Percentiles rank a stretch among this genome's conserved stretches.
Evolutionary conservation across 2,329 filamentous ascomycete species (phyloP).

Genomic region (Aaosphaeria pasadenensis): DNA sequence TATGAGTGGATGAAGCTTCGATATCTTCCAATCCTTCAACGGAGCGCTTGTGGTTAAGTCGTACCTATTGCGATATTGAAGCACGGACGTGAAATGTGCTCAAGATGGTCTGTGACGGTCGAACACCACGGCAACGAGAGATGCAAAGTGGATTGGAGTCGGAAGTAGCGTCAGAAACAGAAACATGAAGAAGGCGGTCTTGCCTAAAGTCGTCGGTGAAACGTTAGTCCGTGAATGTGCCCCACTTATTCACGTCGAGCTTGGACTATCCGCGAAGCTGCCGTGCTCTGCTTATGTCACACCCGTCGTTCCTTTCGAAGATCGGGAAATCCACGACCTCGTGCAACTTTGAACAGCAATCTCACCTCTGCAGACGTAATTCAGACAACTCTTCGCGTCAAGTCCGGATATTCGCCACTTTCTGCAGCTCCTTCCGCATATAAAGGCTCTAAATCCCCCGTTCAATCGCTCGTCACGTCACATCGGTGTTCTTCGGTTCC

Average conservation of each 20-base stretch:
- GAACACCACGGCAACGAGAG: slow-evolving; percentile 27
- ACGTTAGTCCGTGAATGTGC: neutral
- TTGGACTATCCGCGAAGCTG: too few relatives aligned
- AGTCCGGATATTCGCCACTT: too few relatives aligned
- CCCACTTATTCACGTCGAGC: too few relatives aligned
- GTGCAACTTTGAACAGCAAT: too few relatives aligned
- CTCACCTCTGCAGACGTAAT: too few relatives aligned
- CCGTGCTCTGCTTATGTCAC: too few relatives aligned
- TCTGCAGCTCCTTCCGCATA: too few relatives aligned
- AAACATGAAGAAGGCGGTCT: slow-evolving; percentile 18
- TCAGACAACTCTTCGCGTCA: too few relatives aligned
- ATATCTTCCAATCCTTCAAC: neutral
- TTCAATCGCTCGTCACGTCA: slow-evolving; percentile 8
- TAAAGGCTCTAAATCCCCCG: neutral
- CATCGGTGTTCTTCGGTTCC: slow-evolving; percentile 4
- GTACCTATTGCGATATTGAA: neutral
- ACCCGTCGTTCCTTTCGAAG: too few relatives aligned
- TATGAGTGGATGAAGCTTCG: neutral
- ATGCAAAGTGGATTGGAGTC: slow-evolving; percentile 9
- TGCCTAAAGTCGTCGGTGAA: slow-evolving; percentile 4
- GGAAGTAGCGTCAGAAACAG: slow-evolving; percentile 1
- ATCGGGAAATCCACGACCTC: too few relatives aligned
- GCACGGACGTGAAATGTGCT: slow-evolving; percentile 4
- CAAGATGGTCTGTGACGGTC: slow-evolving; percentile 17
- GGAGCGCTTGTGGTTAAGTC: neutral